A percentile compares a stretch with the other conserved stretches of the same genome.
These are phyloP conservation scores for Aspergillus quadricinctus DNA, from an alignment of 2,329 filamentous ascomycete genomes.

Conservation along the genomic window DNA sequence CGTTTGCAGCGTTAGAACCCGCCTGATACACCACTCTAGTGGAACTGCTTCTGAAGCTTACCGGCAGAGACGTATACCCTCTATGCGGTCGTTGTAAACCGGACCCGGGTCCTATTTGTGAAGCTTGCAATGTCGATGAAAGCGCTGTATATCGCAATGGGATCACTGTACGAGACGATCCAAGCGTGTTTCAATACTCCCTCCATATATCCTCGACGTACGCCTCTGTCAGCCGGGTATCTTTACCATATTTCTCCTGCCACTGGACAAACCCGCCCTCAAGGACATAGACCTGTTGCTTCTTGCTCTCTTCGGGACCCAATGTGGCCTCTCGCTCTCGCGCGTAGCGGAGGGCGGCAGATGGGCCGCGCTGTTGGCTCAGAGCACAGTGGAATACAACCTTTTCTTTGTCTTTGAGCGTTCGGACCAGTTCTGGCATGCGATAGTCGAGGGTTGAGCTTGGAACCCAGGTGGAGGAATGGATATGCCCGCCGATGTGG, in stretches of 20 bases:
- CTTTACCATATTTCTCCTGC: constrained; percentile 76
- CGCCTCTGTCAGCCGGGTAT: constrained; percentile 75
- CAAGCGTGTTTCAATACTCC: constrained; percentile 34
- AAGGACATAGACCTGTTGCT: constrained; percentile 74
- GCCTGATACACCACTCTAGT: not conserved
- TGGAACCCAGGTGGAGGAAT: constrained; percentile 70
- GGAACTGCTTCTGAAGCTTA: not conserved
- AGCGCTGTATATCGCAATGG: not conserved
- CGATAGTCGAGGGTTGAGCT: constrained; percentile 67
- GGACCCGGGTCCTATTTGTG: not conserved
- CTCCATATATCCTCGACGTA: constrained; percentile 84
- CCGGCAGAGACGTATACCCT: not conserved
- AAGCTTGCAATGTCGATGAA: not conserved
- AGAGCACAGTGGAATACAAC: constrained; percentile 95
- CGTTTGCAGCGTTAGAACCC: not conserved
- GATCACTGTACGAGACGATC: too few species aligned
- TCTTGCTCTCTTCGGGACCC: constrained; percentile 37
- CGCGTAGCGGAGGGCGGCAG: constrained; percentile 71
- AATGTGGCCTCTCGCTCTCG: constrained; percentile 57
- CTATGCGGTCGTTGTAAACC: not conserved
- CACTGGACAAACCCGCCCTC: constrained; percentile 82
- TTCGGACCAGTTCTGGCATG: constrained; percentile 77
- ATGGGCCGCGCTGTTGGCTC: constrained; percentile 84
- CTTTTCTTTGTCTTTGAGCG: constrained; percentile 68
- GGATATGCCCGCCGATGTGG: constrained; percentile 86